Conservation (phyloP, 805 yeast genomes). For the Sugiyamaella mastotermitis region DNA sequence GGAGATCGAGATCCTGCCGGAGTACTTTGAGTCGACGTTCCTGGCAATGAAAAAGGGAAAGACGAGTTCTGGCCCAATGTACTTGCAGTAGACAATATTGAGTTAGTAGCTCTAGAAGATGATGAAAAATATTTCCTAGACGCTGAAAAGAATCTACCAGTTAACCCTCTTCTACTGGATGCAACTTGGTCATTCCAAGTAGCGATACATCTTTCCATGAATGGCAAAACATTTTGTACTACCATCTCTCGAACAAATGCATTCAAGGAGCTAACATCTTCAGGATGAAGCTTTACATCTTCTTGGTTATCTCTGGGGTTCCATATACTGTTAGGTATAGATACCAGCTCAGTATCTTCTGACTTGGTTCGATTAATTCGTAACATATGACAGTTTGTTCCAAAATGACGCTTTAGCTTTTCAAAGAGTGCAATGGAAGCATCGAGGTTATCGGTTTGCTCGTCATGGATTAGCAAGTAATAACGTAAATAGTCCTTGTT, state of each 20-base stretch:
- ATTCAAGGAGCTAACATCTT: constrained; percentile 37
- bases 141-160: constrained; percentile 66
- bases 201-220: constrained; percentile 76
- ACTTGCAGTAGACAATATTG: constrained; percentile 24
- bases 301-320: background rate
- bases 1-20: constrained; percentile 17
- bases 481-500: constrained; percentile 56
- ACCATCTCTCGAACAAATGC: constrained; percentile 42
- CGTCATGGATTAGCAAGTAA: constrained; percentile 47
- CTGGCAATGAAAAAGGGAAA: constrained; percentile 15
- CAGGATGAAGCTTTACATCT: constrained; percentile 17
- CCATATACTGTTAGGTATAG: background rate
- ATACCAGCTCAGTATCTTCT: constrained; percentile 6
- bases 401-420: constrained; percentile 34
- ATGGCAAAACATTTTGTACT: constrained; percentile 56
- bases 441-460: constrained; percentile 39
- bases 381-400: constrained; percentile 23
- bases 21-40: constrained; percentile 12
- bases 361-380: constrained; percentile 14
- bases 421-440: constrained; percentile 35
- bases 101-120: constrained; percentile 25
- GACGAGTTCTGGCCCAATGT: constrained; percentile 10
- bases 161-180: constrained; percentile 67
- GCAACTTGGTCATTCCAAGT: constrained; percentile 81
- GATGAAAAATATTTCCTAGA: constrained; percentile 44